Conservation (phyloP, 169 alveolate species). For the Plasmodium gaboni region DNA sequence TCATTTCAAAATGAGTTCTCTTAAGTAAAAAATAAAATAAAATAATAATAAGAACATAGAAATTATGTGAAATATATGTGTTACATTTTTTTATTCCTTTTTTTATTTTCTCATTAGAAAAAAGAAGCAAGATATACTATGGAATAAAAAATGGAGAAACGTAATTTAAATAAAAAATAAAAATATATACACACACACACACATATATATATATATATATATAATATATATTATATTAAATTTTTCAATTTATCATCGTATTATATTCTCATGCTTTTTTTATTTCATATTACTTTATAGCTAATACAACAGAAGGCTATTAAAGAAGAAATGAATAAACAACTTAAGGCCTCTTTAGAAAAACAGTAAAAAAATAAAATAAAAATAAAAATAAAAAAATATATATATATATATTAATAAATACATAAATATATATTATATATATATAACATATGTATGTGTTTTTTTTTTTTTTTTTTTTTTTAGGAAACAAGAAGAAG, state of each 20-base stretch:
- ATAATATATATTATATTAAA: too few relatives aligned
- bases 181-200: neutral
- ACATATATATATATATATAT: neutral
- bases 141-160: conserved; percentile 73
- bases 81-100: neutral
- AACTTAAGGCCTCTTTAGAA: conserved; percentile 63
- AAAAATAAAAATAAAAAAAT: neutral
- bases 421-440: neutral
- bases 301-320: conserved; percentile 73
- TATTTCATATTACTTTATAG: conserved; percentile 1
- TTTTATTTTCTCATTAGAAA: conserved; percentile 18
- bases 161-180: conserved; percentile 12
- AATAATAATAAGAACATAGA: neutral
- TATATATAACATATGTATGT: neutral
- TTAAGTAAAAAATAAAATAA: conserved; percentile 24
- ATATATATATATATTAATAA: neutral
- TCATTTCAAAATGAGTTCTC: conserved; percentile 46
- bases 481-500: conserved; percentile 65
- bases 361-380: conserved; percentile 31
- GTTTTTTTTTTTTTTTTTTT: conserved; percentile 2
- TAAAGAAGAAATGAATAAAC: conserved; percentile 68
- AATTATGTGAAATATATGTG: neutral
- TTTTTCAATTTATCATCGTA: neutral
- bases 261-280: neutral
- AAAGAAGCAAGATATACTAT: conserved; percentile 71